Evolutionary conservation across 2,329 filamentous ascomycete species (phyloP).

Genomic region (Calonectria leucothoes): DNA sequence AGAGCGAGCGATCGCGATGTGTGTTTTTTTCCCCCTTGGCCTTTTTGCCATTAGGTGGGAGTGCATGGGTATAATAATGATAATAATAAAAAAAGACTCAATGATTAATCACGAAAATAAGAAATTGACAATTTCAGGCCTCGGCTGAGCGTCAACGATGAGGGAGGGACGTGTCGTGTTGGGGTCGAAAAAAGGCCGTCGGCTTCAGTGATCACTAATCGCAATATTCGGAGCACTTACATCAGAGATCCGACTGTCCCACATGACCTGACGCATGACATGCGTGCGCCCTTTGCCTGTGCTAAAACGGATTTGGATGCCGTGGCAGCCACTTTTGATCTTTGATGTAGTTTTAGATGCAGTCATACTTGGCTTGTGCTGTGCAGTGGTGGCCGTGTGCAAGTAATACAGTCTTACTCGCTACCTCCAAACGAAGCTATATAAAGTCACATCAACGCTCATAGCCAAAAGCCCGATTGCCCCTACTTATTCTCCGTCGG

Average conservation of each 20-base stretch:
- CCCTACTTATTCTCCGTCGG: not conserved
- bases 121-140: not conserved
- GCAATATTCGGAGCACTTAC: conserved; percentile 29
- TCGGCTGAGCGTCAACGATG: not conserved
- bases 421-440: not conserved
- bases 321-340: too few relatives aligned
- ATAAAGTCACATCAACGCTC: not conserved
- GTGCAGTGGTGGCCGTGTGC: not conserved
- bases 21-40: not conserved
- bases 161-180: not conserved
- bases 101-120: not conserved
- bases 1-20: not conserved
- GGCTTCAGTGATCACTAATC: conserved; percentile 24
- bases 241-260: conserved; percentile 23
- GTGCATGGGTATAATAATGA: not conserved
- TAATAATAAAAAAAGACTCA: not conserved
- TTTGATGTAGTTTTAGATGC: not conserved
- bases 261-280: conserved; percentile 23
- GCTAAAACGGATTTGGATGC: not conserved
- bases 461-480: not conserved
- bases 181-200: not conserved
- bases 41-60: not conserved
- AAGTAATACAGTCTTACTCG: not conserved
- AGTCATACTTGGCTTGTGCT: not conserved
- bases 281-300: not conserved